phyloP scores from a whole-genome alignment of 768 basidiomycete species.

The Tulasnella sp. region DNA sequence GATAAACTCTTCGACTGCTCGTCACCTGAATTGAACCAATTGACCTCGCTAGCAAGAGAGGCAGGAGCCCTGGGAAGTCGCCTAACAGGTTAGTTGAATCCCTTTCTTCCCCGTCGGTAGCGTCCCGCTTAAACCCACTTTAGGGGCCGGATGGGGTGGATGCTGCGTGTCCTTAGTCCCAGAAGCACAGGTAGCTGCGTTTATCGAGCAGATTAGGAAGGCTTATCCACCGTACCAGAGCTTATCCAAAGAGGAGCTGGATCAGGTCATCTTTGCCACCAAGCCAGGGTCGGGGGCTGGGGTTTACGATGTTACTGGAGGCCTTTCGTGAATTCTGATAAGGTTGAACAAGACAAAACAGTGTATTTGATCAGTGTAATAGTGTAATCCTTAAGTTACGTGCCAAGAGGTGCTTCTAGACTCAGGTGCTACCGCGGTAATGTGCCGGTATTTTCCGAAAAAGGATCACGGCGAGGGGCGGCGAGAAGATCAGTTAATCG shows the following conservation, averaged over 20 bases:
- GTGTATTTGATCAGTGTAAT: conserved; percentile 11
- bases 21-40: conserved; percentile 73
- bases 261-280: conserved; percentile 78
- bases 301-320: conserved; percentile 49
- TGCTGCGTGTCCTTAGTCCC: conserved; percentile 83
- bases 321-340: conserved; percentile 42
- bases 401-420: conserved; percentile 7
- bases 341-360: conserved; percentile 14
- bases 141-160: conserved; percentile 91
- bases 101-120: not conserved
- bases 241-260: conserved; percentile 60
- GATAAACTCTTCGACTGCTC: conserved; percentile 73
- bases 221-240: conserved; percentile 66
- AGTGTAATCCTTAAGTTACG: conserved; percentile 14
- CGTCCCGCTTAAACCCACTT: not conserved
- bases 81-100: conserved; percentile 64
- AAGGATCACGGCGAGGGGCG: conserved; percentile 16
- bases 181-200: conserved; percentile 61
- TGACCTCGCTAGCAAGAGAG: conserved; percentile 63
- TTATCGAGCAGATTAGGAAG: conserved; percentile 64
- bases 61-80: conserved; percentile 81
- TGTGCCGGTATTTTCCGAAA: not conserved
- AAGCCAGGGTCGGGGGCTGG: conserved; percentile 82
- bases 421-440: conserved; percentile 1
- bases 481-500: conserved; percentile 7